Conservation (phyloP, 495 filamentous ascomycete species). For the Xylaria telfairii region DNA sequence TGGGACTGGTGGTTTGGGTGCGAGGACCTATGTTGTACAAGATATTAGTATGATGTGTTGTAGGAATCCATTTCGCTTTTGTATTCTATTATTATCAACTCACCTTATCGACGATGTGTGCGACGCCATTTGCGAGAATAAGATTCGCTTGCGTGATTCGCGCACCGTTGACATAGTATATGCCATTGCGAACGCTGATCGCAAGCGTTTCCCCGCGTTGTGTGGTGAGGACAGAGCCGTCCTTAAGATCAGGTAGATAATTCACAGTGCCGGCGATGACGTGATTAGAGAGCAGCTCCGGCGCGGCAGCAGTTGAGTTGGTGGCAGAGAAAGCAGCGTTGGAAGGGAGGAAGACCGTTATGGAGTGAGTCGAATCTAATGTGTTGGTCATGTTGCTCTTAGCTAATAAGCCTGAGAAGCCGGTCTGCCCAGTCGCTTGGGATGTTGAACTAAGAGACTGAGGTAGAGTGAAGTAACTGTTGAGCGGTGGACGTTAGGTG, state of each 20-base stretch:
- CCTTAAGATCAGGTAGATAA: constrained; percentile 40
- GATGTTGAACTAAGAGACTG: neutral
- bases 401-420: constrained; percentile 36
- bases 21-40: too few relatives aligned
- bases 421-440: constrained; percentile 26
- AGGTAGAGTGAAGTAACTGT: neutral
- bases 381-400: constrained; percentile 52
- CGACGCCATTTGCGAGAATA: constrained; percentile 46
- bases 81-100: neutral
- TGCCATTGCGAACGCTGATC: constrained; percentile 35
- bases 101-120: constrained; percentile 48
- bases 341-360: constrained; percentile 36
- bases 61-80: too few relatives aligned
- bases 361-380: constrained; percentile 34
- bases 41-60: too few relatives aligned
- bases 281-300: constrained; percentile 35
- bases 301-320: constrained; percentile 20
- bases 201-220: constrained; percentile 36
- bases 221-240: constrained; percentile 41
- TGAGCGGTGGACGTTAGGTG: too few relatives aligned
- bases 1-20: too few relatives aligned
- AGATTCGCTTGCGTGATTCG: constrained; percentile 41
- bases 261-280: constrained; percentile 38
- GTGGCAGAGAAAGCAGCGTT: constrained; percentile 32
- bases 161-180: constrained; percentile 44